Conservation (phyloP, 1,139 yeast genomes). For the Debaryomyces psychrophilus region DNA sequence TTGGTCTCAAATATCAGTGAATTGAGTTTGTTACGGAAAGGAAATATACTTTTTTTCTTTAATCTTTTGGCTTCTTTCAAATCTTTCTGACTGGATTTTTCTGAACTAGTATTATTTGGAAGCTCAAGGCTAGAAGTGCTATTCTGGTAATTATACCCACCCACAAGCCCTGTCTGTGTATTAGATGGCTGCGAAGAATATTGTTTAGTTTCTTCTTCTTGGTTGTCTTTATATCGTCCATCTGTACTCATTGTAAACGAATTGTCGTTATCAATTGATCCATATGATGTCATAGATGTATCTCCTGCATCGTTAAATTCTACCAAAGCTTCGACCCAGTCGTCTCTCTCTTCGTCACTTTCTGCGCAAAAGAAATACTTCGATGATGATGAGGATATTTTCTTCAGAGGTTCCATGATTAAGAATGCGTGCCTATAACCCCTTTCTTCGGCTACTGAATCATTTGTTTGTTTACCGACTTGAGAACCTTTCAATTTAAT, state of each 20-base stretch:
- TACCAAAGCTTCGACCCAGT: constrained; percentile 68
- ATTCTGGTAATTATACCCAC: constrained; percentile 2
- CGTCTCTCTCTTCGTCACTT: constrained; percentile 75
- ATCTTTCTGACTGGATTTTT: constrained; percentile 11
- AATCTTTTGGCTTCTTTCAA: constrained; percentile 43
- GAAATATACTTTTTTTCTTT: constrained; percentile 63
- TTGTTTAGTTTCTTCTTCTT: background rate
- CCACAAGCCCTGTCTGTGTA: background rate
- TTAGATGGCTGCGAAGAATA: background rate
- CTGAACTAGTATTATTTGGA: background rate
- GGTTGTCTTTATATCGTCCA: background rate
- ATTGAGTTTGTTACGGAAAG: constrained; percentile 47
- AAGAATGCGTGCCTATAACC: constrained; percentile 81
- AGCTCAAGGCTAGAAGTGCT: constrained; percentile 8
- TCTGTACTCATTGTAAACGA: constrained; percentile 4
- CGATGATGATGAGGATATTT: constrained; percentile 51
- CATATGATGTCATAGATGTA: constrained; percentile 17
- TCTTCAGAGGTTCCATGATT: constrained; percentile 63
- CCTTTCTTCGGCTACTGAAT: constrained; percentile 64
- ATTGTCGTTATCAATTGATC: constrained; percentile 11
- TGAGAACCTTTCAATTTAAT: constrained; percentile 61
- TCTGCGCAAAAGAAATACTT: constrained; percentile 84
- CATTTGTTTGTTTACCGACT: constrained; percentile 66
- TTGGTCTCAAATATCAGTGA: constrained; percentile 5
- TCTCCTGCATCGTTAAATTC: constrained; percentile 36